Base-by-base conservation (phyloP, 148 eudicot genomes). In the Agrostemma githago region DNA sequence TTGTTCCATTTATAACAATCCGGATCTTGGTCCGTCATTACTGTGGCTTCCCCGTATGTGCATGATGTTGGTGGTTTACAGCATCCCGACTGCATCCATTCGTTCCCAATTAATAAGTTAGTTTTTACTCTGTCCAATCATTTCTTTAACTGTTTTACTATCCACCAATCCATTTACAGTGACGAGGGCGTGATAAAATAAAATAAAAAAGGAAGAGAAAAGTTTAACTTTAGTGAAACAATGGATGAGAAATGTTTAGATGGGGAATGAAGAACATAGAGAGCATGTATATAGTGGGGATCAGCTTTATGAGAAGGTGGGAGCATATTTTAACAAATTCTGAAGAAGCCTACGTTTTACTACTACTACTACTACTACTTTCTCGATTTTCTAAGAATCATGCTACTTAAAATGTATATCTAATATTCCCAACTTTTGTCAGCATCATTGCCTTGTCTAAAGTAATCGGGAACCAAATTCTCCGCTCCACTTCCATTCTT, bases 11-110 rank as follows among this genome's bases (percentile, higher is more conserved):
- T 72, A 72, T 84, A 87, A 75, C 98, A 95, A 80, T 95, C 98
- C 11, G 88, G 78, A 69, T 95, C 97, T 60, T 95, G 97, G 2
- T 77, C 78, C 75, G 74, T 34, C 80, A 62, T 75, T 51, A 80
- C 37, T 0, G 78, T 74, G 12, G 66, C 81, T 58, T 54, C 71
- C 43, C 83, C 87, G 62, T 95, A 95, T 67, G 81, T 86, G 80
- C 98, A 95, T 17, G 93, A 73, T 9, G 93, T 92, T 79, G 98
- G 98, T 62, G 98, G 98, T 82, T 95, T 95, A 83, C 98, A 95
- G 73, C 98, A 95, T 19, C 98, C 94, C 2, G 98, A 95, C 98
- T 95, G 83, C 75, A 67, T 66, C 46, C 20, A 66, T 40, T 0
- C 56, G 15, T 8, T 26, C 1, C 34, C 34, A 26, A 15, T 51